Base-by-base conservation (phyloP, 2,329 filamentous ascomycete species). In the Paracorniculantispora psalliotae region DNA sequence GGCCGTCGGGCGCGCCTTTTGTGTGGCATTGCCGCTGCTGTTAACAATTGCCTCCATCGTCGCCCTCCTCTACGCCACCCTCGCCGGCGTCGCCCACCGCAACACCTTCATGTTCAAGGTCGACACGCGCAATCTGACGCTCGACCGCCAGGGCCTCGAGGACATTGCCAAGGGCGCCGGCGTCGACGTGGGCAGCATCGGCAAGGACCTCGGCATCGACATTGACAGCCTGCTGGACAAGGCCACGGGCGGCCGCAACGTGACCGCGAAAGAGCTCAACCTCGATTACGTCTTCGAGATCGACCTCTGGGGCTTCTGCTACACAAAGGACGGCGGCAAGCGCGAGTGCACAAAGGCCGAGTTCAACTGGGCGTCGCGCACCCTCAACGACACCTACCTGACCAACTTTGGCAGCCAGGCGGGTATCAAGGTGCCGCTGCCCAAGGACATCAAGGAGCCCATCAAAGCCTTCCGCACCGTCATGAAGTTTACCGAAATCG, bases 251-350 rank as follows among this genome's bases (percentile, higher is more conserved):
- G 65, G 68, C 63, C 71, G 65, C 64, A 85, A 84, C 73, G 78
- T 87, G 67, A 85, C 81, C 4, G 83, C 83, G 8, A 64, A 71
- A 1, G 75, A 83, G 25, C 79, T 90, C 46, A 79, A 82, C 57
- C 81, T 96, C 61, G 83, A 81, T 67, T 85, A 93, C 70, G 80
- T 86, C 68, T 97, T 97, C 82, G 83, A 89, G 62, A 80, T 97
- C 69, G 85, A 83, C 69, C 81, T 97, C 39, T 96, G 91, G 89
- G 89, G 89, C 71, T 96, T 92, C 82, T 97, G 94, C 82, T 77
- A 79, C 59, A 85, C 82, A 56, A 75, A 80, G 15, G 61, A 61
- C 43, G 78, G n/a, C n/a, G n/a, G 79, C 66, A 78, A 81, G 63
- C 78, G 80, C 63, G 77, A 81, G 66, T 97, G 93, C 83, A 87